These are phyloP conservation scores for Mycena albidolilacea DNA, from an alignment of 768 basidiomycete genomes.

Conservation along the genomic window DNA sequence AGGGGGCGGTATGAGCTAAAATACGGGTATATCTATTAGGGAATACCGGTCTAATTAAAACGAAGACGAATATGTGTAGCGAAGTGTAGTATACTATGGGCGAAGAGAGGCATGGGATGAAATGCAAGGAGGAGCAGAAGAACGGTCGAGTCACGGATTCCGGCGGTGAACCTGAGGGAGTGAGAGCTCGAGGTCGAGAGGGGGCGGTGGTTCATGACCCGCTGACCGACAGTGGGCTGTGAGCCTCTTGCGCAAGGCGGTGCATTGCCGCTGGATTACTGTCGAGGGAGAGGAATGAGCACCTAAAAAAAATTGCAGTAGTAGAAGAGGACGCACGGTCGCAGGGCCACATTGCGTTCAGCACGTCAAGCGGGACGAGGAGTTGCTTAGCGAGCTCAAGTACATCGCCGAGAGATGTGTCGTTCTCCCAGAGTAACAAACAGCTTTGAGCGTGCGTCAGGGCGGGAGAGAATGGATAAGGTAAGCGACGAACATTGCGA, in stretches of 20 bases:
- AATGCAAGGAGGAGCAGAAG: not conserved
- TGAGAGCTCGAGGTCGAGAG: not conserved
- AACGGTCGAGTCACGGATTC: not conserved
- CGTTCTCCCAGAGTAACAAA: conserved; percentile 75
- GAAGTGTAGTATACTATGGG: not conserved
- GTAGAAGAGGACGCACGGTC: conserved; percentile 50
- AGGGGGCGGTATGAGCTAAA: not conserved
- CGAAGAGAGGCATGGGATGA: not conserved
- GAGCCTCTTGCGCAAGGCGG: conserved; percentile 64
- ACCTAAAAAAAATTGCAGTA: not conserved
- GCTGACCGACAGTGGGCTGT: conserved; percentile 62
- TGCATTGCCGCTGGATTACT: conserved; percentile 66
- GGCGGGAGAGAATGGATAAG: not conserved
- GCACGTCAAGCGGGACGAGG: conserved; percentile 72
- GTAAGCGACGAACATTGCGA: conserved; percentile 27
- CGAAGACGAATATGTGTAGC: not conserved
- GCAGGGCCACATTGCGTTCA: conserved; percentile 81
- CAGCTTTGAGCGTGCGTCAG: conserved; percentile 58
- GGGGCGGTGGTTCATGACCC: conserved; percentile 56
- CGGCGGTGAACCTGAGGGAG: not conserved
- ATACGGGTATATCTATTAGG: not conserved
- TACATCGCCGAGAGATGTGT: conserved; percentile 69
- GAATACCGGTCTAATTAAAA: not conserved
- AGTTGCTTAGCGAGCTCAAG: conserved; percentile 78
- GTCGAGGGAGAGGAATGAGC: not conserved